These are phyloP conservation scores for Conticribra weissflogii DNA, from an alignment of 108 stramenopile genomes.

Conservation along the genomic window DNA sequence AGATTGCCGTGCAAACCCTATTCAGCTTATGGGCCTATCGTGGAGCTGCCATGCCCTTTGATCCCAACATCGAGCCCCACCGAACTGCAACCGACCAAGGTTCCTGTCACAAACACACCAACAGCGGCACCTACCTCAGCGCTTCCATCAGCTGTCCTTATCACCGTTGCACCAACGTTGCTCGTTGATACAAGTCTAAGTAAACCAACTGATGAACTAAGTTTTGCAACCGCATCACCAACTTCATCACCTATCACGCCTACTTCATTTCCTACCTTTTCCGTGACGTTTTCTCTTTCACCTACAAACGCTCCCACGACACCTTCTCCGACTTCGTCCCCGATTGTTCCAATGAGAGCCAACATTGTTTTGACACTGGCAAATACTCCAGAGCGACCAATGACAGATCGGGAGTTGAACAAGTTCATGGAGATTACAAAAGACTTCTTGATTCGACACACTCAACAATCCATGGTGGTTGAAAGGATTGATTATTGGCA, in stretches of 20 bases:
- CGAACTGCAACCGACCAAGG: not conserved
- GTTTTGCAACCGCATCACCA: too few relatives aligned
- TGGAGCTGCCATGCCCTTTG: conserved; percentile 24
- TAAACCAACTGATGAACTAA: too few relatives aligned
- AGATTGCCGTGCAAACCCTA: conserved; percentile 32
- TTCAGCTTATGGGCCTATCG: conserved; percentile 13
- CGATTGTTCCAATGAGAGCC: conserved; percentile 12
- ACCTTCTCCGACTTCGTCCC: too few relatives aligned
- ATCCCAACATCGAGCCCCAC: conserved; percentile 27
- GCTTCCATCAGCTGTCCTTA: too few relatives aligned
- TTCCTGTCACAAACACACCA: conserved; percentile 6
- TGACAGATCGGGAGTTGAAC: not conserved
- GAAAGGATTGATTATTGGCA: not conserved
- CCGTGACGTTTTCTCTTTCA: conserved; percentile 1
- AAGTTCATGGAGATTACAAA: not conserved
- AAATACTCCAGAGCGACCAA: not conserved
- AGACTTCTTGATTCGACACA: not conserved
- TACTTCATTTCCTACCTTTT: conserved; percentile 8
- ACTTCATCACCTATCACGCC: conserved; percentile 8
- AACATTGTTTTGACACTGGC: not conserved
- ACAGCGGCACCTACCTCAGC: not conserved
- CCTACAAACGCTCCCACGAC: conserved; percentile 16
- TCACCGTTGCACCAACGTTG: too few relatives aligned
- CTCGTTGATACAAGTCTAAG: too few relatives aligned
- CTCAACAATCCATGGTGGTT: not conserved